Evolutionary conservation across 805 yeast genomes (phyloP).

Genomic region (Nakazawaea wickerhamii): DNA sequence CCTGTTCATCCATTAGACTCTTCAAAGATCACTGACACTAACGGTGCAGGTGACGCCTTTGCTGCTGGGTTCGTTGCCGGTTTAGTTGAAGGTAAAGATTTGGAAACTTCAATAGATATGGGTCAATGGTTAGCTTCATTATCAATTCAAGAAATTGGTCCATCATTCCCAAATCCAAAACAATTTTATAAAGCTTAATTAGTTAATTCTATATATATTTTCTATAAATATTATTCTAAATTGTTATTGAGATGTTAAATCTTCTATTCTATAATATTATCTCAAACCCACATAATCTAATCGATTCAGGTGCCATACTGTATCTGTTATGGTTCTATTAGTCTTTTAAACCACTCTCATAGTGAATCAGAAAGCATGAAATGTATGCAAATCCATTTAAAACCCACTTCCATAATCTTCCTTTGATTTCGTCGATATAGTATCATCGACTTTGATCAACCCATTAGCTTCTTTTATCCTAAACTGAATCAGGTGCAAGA

Average conservation of each 20-base stretch:
- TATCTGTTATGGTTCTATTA: too few species aligned
- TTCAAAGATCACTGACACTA: conserved; percentile 77
- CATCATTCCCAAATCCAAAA: conserved; percentile 84
- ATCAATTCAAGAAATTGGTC: conserved; percentile 91
- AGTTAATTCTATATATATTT: neutral
- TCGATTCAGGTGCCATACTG: too few species aligned
- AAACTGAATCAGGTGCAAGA: conserved; percentile 57
- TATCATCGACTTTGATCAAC: conserved; percentile 26
- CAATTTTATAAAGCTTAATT: conserved; percentile 19
- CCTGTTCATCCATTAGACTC: conserved; percentile 69
- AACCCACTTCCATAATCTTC: conserved; percentile 19
- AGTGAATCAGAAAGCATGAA: too few species aligned
- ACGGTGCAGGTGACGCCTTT: conserved; percentile 99
- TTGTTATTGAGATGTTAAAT: too few species aligned
- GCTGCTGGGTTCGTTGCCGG: conserved; percentile 96
- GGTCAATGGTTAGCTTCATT: conserved; percentile 97
- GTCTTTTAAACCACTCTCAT: too few species aligned
- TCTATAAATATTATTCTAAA: neutral
- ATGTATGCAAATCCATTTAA: conserved; percentile 2
- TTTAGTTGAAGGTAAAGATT: conserved; percentile 63
- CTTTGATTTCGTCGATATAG: neutral
- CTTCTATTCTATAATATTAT: neutral
- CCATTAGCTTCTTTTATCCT: conserved; percentile 53
- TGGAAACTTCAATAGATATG: conserved; percentile 59
- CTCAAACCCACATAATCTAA: too few species aligned